phyloP scores from a whole-genome alignment of 1,139 yeast genomes.

The Torulaspora pretoriensis region DNA sequence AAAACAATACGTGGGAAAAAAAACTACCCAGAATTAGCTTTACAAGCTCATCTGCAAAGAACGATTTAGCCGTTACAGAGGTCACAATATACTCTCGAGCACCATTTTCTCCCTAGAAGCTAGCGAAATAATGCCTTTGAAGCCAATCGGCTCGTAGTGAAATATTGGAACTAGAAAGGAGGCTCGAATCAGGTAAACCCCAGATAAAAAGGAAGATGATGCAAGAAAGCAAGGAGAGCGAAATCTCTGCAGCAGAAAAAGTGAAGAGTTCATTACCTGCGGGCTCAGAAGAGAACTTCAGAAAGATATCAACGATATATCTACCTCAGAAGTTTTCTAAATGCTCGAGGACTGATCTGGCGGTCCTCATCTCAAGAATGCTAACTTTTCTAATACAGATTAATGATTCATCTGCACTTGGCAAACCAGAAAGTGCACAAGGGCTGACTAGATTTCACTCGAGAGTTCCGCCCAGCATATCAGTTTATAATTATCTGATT shows the following conservation, averaged over 20 bases:
- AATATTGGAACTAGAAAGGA: conserved; percentile 2
- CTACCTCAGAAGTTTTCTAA: conserved; percentile 60
- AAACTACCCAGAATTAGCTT: neutral
- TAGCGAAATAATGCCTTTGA: conserved; percentile 4
- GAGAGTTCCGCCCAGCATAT: conserved; percentile 83
- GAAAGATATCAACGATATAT: conserved; percentile 17
- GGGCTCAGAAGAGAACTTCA: conserved; percentile 2
- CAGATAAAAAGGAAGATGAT: conserved; percentile 1
- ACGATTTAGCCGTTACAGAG: neutral
- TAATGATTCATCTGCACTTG: conserved; percentile 48
- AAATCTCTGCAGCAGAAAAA: neutral
- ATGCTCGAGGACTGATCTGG: conserved; percentile 67
- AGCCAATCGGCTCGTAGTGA: conserved; percentile 1
- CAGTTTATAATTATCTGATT: conserved; percentile 69
- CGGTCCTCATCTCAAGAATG: conserved; percentile 74
- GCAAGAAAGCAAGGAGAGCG: conserved; percentile 5
- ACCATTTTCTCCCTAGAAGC: neutral
- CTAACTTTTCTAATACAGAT: conserved; percentile 62
- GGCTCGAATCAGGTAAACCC: conserved; percentile 1
- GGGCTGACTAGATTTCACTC: conserved; percentile 86
- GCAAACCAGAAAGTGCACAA: conserved; percentile 15
- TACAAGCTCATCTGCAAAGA: neutral
- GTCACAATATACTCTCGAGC: neutral
- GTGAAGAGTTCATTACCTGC: conserved; percentile 1
- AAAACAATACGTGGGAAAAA: neutral